Conservation (phyloP, 2,329 filamentous ascomycete genomes). For the Verticillium tricorpus region DNA sequence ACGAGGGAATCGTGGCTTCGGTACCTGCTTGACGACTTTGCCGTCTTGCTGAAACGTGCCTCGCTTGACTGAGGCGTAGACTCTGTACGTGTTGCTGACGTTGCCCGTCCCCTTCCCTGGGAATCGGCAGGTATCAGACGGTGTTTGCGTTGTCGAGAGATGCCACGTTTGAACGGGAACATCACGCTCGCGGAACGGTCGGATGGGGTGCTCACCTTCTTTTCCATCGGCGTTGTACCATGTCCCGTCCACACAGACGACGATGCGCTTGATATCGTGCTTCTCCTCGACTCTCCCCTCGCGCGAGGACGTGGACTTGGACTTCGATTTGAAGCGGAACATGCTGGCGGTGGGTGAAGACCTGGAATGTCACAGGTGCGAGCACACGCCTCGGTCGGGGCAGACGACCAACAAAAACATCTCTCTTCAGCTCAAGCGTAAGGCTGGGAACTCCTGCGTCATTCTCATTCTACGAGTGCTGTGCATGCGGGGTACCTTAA, state of each 20-base stretch:
- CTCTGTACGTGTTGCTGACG: conserved; percentile 7
- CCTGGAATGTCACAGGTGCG: no score
- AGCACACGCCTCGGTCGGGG: no score
- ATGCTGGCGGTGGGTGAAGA: no score
- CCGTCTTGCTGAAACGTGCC: conserved; percentile 1
- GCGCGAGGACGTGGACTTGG: no score
- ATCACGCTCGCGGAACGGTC: background rate
- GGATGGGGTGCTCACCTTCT: conserved; percentile 1
- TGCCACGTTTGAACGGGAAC: background rate
- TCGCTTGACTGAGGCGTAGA: conserved; percentile 5
- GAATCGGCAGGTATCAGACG: no score
- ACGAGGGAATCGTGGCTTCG: background rate
- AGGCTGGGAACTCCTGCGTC: no score
- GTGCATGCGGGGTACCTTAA: no score
- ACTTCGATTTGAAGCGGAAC: no score
- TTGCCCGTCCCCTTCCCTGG: conserved; percentile 6
- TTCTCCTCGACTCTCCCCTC: background rate
- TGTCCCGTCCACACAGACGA: conserved; percentile 9
- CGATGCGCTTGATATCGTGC: conserved; percentile 4
- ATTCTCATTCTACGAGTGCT: no score
- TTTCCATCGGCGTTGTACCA: conserved; percentile 9
- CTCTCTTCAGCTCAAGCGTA: no score
- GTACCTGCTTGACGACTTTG: conserved; percentile 1
- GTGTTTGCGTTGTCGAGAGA: background rate
- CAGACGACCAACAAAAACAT: no score